A percentile compares a stretch with the other conserved stretches of the same genome.
Conservation (phyloP, 306 rosid genomes). For the Quercus gilva region DNA sequence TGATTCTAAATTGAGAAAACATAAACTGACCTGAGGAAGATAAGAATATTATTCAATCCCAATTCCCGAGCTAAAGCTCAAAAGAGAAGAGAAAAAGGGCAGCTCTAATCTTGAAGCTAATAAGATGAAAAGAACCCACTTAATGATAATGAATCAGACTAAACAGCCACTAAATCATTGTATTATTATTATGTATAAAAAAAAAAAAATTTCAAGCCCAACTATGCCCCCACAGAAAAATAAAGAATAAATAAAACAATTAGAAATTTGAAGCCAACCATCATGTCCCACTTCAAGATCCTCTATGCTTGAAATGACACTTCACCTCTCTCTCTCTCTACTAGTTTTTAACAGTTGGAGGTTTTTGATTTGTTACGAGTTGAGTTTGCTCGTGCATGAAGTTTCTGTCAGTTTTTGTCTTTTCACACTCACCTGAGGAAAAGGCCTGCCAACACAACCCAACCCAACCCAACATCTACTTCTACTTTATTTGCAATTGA, state of each 20-base stretch:
- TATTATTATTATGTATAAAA: background rate
- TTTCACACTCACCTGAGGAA: background rate
- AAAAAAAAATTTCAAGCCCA: conserved; percentile 18
- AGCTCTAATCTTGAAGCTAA: background rate
- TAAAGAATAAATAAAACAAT: background rate
- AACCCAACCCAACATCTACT: background rate
- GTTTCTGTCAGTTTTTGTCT: too few relatives aligned
- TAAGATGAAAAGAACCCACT: conserved; percentile 5
- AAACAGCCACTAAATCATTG: conserved; percentile 12
- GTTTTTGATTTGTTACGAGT: background rate
- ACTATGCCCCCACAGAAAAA: conserved; percentile 14
- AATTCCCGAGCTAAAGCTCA: conserved; percentile 5
- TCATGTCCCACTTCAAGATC: conserved; percentile 8
- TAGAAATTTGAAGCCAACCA: background rate
- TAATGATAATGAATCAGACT: background rate
- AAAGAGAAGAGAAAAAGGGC: conserved; percentile 6
- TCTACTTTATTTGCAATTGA: background rate
- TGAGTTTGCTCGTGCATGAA: background rate
- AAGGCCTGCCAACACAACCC: background rate
- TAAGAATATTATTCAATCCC: conserved; percentile 9
- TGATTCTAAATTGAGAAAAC: conserved; percentile 3
- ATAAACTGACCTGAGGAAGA: conserved; percentile 31
- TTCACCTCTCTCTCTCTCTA: conserved; percentile 23
- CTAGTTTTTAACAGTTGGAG: background rate
- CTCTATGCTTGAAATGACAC: conserved; percentile 33